phyloP scores from a whole-genome alignment of 164 flowering plant species.

The Sedum album region DNA sequence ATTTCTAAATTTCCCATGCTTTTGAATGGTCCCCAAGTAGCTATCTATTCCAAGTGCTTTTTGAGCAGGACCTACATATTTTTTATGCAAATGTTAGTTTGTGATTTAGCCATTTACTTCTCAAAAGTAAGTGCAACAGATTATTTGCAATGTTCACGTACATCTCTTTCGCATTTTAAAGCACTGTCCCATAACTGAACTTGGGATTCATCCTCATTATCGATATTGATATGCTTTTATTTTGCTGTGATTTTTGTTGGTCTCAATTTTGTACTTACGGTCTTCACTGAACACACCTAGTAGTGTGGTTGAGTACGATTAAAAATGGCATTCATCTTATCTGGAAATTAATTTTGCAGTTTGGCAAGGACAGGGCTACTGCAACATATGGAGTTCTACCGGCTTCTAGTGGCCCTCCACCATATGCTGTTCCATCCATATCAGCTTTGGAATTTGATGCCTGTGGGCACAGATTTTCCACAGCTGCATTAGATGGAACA shows the following conservation, averaged over 20 bases:
- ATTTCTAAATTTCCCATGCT: neutral
- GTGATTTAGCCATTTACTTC: neutral
- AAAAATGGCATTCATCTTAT: conserved; percentile 8
- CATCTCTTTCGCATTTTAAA: neutral
- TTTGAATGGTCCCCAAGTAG: no score
- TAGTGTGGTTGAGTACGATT: neutral
- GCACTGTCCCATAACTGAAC: neutral
- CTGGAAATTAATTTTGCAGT: conserved; percentile 37
- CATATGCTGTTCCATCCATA: conserved; percentile 88
- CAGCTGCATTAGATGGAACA: conserved; percentile 89
- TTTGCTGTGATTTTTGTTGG: neutral
- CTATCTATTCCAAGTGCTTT: no score
- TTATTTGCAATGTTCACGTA: neutral
- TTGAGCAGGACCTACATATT: no score
- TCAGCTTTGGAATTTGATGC: conserved; percentile 81
- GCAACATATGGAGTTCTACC: conserved; percentile 98
- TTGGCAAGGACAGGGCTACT: conserved; percentile 84
- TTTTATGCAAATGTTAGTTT: no score
- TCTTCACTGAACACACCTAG: neutral
- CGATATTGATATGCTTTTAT: neutral
- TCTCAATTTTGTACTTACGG: neutral
- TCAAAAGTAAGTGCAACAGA: neutral
- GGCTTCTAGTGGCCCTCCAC: conserved; percentile 93
- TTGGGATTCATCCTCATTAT: no score
- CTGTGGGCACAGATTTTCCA: conserved; percentile 87